Base-by-base conservation (phyloP, 805 yeast species). In the Candida berthetii region DNA sequence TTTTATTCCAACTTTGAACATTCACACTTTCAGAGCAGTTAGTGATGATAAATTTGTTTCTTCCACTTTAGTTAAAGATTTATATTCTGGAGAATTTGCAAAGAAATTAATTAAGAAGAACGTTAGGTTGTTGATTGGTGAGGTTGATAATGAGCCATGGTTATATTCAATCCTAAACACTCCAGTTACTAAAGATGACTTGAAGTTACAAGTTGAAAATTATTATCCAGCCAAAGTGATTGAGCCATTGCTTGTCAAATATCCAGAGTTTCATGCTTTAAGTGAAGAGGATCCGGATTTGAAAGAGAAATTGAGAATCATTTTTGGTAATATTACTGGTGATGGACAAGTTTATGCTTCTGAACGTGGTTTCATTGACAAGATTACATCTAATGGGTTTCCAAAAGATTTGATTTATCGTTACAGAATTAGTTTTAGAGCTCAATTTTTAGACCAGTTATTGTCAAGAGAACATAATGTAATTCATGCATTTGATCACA, bases 311-410 rank as follows among this genome's bases (percentile, higher is more conserved):
- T 31, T 57, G 34, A 48, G 54, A 33, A 40, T 47, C 13, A 43
- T 54, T 4, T 67, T 57, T 49, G 71, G 71, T 20, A 48, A 50
- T 13, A 64, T 65, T 25, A 53, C 61, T 19, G 60, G 65, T 10
- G 70, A 65, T 47, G 62, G 65, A 6, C 71, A 67, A 45, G 68
- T 67, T 7, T 61, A 66, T 44, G 60, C 61, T 10, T 62, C 69
- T 2, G 48, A 56, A n/a, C 55, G 71, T 41, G 67, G 67, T 2
- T 61, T 61, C 38, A 38, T 67, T n/a, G 49, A 61, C 38, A 53
- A 58, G 17, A 38, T 62, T 41, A 48, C 55, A n/a, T 36, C 31
- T 14, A 35, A 40, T 15, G 61, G 61, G 7, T 61, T 57, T 42
- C 64, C 65, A 10, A 42, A 41, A 17, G 47, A 52, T n/a, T 41